A percentile compares a stretch with the other conserved stretches of the same genome.
Evolutionary conservation across 768 basidiomycete species (phyloP).

Genomic region (Hortiboletus campestris): DNA sequence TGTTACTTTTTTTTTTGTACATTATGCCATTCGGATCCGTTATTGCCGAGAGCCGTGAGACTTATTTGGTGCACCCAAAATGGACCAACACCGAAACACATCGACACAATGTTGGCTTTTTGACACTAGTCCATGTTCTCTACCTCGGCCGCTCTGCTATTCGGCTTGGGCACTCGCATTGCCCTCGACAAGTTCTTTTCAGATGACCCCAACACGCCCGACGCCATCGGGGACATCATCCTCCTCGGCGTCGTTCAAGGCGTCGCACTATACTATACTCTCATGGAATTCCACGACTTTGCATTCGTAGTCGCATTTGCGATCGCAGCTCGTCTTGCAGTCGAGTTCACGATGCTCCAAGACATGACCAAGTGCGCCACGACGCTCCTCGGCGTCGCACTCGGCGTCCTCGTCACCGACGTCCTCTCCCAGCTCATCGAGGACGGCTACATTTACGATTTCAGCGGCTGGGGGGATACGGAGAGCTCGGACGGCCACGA

Average conservation of each 20-base stretch:
- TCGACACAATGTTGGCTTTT: conserved; percentile 16
- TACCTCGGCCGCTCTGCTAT: conserved; percentile 65
- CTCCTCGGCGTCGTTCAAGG: conserved; percentile 76
- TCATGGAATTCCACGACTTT: conserved; percentile 51
- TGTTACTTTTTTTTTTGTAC: neutral
- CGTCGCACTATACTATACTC: conserved; percentile 66
- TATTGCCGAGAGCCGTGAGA: neutral
- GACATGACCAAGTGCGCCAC: conserved; percentile 56
- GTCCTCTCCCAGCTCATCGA: conserved; percentile 66
- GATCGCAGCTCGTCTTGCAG: conserved; percentile 58
- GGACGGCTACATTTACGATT: conserved; percentile 37
- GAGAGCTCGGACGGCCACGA: conserved; percentile 19
- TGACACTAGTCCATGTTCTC: conserved; percentile 40
- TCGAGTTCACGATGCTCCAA: conserved; percentile 57
- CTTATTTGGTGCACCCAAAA: conserved; percentile 21
- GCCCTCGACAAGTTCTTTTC: conserved; percentile 55
- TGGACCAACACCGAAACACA: conserved; percentile 17
- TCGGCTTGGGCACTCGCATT: conserved; percentile 74
- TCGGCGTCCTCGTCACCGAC: conserved; percentile 72
- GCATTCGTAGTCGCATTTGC: conserved; percentile 55
- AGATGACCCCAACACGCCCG: conserved; percentile 30
- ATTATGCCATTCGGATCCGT: neutral
- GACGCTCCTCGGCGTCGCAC: conserved; percentile 62
- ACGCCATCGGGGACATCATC: conserved; percentile 55
- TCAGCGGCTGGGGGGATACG: conserved; percentile 17